Evolutionary conservation across 2,329 filamentous ascomycete species (phyloP), one percentile per base, ranked within the genome.

Genomic region (Colletotrichum gigasporum): DNA sequence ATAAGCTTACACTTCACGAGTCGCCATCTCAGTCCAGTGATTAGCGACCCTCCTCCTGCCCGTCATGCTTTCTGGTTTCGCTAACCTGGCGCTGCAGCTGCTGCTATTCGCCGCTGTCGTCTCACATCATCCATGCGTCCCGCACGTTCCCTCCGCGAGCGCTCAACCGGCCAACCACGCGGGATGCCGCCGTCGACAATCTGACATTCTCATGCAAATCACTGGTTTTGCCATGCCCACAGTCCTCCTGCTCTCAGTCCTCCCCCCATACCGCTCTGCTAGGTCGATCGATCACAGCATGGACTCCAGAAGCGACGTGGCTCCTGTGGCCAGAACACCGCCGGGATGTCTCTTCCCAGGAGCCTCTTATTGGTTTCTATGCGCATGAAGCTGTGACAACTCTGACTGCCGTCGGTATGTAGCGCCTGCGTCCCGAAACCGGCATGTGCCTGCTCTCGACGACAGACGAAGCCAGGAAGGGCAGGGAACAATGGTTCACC

Each of bases 61-160:
- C n/a, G n/a, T n/a, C n/a, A n/a, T 28, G 24, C 14, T 32, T n/a
- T 11, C 3, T 14, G 35, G 20, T 24, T 24, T 44, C 56, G 48
- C 39, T 32, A 22, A n/a, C n/a, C 50, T 37, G 16, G 12, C 16
- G 30, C 39, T 39, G 42, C 55, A 52, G 28, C 24, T 35, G 20
- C 20, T 12, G 34, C 20, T 35, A 28, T 34, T 53, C 14, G 47
- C 59, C 59, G 34, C 42, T 54, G 35, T 24, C 48, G 61, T 61
- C 61, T 64, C 61, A 64, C 56, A 61, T 50, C 42, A 64, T 61
- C 48, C 48, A 55, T 61, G 56, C 56, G 26, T 60, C 47, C 39
- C 39, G 61, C 55, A 64, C 61, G 56, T 39, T 35, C 56, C 42
- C 42, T 44, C 18, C 6, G 20, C 30, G 30, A 24, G 48, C 35